phyloP scores from a whole-genome alignment of 805 yeast species.

The Saturnispora saitoi region DNA sequence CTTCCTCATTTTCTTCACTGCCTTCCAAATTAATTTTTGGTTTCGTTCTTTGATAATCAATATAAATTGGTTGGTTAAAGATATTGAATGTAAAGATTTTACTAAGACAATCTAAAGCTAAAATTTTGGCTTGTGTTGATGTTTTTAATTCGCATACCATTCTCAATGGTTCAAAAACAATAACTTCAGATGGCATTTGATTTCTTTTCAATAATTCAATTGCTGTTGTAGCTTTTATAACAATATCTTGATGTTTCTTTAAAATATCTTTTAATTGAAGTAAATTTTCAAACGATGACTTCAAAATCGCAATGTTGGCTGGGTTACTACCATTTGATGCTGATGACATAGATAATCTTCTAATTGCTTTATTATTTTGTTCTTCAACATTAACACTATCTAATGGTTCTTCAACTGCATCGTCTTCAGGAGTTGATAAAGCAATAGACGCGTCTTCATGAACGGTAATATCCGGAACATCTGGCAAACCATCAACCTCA shows the following conservation, averaged over 20 bases:
- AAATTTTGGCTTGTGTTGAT: constrained; percentile 50
- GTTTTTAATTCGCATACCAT: constrained; percentile 52
- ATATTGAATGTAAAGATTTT: constrained; percentile 82
- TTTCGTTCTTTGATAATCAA: constrained; percentile 26
- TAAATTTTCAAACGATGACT: constrained; percentile 26
- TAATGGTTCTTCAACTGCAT: not conserved
- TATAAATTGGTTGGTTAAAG: constrained; percentile 50
- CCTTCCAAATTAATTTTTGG: constrained; percentile 18
- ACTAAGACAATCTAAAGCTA: constrained; percentile 78
- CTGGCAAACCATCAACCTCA: not conserved
- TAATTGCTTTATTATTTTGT: not conserved
- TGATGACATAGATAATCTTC: constrained; percentile 7
- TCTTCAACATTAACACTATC: not conserved
- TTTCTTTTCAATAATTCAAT: constrained; percentile 34
- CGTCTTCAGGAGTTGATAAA: not conserved
- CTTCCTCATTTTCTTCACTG: constrained; percentile 36
- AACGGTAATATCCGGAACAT: not conserved
- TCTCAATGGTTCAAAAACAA: constrained; percentile 74
- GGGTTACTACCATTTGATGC: constrained; percentile 16
- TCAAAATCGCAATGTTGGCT: constrained; percentile 26
- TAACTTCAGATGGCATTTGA: constrained; percentile 35
- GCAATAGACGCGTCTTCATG: not conserved
- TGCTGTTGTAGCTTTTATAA: constrained; percentile 31
- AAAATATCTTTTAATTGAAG: constrained; percentile 25
- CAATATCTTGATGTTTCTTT: constrained; percentile 38